Evolutionary conservation across 805 yeast species (phyloP).

Genomic region (Yamadazyma sp.): DNA sequence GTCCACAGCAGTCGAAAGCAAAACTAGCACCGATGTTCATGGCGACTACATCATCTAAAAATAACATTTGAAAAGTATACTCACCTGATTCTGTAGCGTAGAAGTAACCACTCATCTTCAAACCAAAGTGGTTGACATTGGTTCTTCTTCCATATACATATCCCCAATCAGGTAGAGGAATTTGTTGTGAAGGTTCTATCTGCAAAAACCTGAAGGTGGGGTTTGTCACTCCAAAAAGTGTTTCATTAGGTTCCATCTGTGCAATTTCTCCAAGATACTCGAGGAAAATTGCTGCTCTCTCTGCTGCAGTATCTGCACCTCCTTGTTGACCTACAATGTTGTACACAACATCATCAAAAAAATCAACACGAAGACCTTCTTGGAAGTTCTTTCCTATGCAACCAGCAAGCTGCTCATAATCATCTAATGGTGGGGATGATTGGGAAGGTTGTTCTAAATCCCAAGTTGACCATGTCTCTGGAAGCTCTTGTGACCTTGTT

Average conservation of each 20-base stretch:
- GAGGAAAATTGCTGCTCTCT: too few species aligned
- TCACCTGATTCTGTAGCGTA: slow-evolving; percentile 5
- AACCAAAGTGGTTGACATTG: not conserved
- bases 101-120: slow-evolving; percentile 8
- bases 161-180: too few species aligned
- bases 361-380: slow-evolving; percentile 1
- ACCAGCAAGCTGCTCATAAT: too few species aligned
- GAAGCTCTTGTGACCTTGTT: too few species aligned
- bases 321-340: not conserved
- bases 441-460: too few species aligned
- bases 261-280: not conserved
- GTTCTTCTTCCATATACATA: slow-evolving; percentile 2
- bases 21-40: too few species aligned
- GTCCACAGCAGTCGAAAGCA: too few species aligned
- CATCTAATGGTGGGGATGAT: too few species aligned
- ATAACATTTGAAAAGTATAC: too few species aligned
- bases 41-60: too few species aligned
- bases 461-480: too few species aligned
- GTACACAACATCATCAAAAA: not conserved
- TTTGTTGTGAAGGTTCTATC: not conserved
- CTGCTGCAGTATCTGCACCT: not conserved
- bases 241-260: not conserved
- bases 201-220: not conserved
- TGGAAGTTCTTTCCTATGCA: too few species aligned
- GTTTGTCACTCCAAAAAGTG: not conserved